A percentile compares a stretch with the other conserved stretches of the same genome.
These are phyloP conservation scores for Paraphoma chrysanthemicola DNA, from an alignment of 2,329 filamentous ascomycete genomes.

Conservation along the genomic window DNA sequence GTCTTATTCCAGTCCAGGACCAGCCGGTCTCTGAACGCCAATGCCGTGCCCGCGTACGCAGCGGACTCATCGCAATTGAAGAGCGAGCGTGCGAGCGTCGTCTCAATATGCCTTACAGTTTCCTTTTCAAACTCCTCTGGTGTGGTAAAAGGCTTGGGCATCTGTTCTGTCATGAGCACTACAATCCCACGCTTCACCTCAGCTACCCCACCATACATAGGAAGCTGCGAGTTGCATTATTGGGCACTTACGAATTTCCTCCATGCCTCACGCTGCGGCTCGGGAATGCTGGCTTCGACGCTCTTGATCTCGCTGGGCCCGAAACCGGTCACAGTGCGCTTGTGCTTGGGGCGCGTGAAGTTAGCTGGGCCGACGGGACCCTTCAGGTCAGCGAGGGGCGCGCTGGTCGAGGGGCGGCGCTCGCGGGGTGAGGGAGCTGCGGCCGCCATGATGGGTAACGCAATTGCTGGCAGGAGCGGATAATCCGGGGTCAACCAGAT, in stretches of 20 bases:
- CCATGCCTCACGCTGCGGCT: slow-evolving; percentile 82
- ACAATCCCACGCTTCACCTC: neutral
- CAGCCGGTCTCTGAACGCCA: slow-evolving; percentile 91
- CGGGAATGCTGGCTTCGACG: slow-evolving; percentile 90
- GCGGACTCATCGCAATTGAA: slow-evolving; percentile 98
- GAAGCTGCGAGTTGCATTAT: neutral
- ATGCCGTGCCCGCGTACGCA: slow-evolving; percentile 86
- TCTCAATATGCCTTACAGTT: slow-evolving; percentile 93
- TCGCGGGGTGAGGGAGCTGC: slow-evolving; percentile 63
- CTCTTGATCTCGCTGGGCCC: slow-evolving; percentile 89
- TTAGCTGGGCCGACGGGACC: slow-evolving; percentile 80
- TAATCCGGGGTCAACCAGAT: slow-evolving; percentile 6
- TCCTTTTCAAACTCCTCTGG: slow-evolving; percentile 86
- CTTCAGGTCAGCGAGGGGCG: slow-evolving; percentile 84
- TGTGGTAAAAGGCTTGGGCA: slow-evolving; percentile 72
- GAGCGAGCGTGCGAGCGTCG: slow-evolving; percentile 90
- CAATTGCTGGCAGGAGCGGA: slow-evolving; percentile 20
- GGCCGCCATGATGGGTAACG: slow-evolving; percentile 39
- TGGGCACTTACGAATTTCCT: slow-evolving; percentile 61
- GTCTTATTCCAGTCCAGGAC: slow-evolving; percentile 98
- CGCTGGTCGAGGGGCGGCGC: slow-evolving; percentile 80
- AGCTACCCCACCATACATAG: slow-evolving; percentile 24
- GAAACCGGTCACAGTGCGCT: slow-evolving; percentile 94
- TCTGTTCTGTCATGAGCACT: slow-evolving; percentile 50
- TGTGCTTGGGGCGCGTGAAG: slow-evolving; percentile 93